Base-by-base conservation (phyloP, 2,329 filamentous ascomycete genomes). In the Cladosporium sp. region DNA sequence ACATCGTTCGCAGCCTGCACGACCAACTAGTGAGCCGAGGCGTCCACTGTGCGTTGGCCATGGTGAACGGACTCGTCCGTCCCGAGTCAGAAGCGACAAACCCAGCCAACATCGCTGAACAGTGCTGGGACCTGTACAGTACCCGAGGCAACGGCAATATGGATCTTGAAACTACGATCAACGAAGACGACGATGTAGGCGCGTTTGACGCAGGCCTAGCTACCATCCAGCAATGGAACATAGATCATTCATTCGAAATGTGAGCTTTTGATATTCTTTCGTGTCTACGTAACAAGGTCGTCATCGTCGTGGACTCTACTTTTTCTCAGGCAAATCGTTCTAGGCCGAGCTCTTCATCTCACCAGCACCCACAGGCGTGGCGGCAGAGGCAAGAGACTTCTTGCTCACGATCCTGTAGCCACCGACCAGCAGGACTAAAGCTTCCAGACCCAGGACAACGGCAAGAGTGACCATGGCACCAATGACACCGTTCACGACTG, bases 401-500 rank as follows among this genome's bases (percentile, higher is more conserved):
- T 83, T 85, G 64, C 76, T 82, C 3, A 82, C 78, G n/a, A 87
- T 67, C 59, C 80, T 79, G 61, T 84, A 78, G 0, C 84, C 84
- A 61, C 79, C 82, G 7, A 82, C 55, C 42, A 85, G 60, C 70
- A 87, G 66, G 52, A 82, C 71, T 19, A 84, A 62, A 1, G 74
- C 78, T 62, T 82, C 80, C 10, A 83, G 55, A 0, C 81, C 83
- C 42, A 87, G 64, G n/a, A 88, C 75, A 10, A 87, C 83, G 22
- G 78, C 85, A 37, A 89, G 70, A 1, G 85, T 87, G 17, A 88
- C 84, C 78, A 88, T 82, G 0, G 86, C 86, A 35, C 86, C 86
- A 67, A 95, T 91, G 4, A 93, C 90, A 52, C 91, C 90, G 0
- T 89, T 90, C n/a, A 92, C 84, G 5, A 83, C 80, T 36, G 79